Percentiles rank a stretch among this genome's conserved stretches.
These are phyloP conservation scores for Populus alba DNA, from an alignment of 345 rosid genomes.

Conservation along the genomic window DNA sequence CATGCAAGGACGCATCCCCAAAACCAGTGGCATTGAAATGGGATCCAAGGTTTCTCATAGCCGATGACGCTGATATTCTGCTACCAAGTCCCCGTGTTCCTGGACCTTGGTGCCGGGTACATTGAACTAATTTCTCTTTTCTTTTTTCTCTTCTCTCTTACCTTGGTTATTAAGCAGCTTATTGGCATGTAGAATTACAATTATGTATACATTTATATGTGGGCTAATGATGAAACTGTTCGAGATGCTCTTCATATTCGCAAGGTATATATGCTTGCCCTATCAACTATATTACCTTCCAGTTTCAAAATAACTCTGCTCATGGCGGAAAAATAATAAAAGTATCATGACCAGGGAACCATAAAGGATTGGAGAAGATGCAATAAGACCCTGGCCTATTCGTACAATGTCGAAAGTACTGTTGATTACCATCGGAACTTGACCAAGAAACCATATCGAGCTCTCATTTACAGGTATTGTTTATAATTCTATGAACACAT, in stretches of 20 bases:
- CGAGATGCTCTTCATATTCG: constrained; percentile 30
- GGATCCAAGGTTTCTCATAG: background rate
- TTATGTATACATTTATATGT: constrained; percentile 15
- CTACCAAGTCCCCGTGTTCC: background rate
- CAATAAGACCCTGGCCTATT: constrained; percentile 22
- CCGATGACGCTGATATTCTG: constrained; percentile 9
- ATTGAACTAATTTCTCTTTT: background rate
- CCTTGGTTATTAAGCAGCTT: background rate
- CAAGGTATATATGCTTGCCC: constrained; percentile 17
- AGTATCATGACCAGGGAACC: constrained; percentile 18
- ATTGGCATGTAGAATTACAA: constrained; percentile 18
- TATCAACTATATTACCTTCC: too few species aligned
- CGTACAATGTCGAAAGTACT: constrained; percentile 4
- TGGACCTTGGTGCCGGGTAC: constrained; percentile 36
- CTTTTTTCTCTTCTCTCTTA: background rate
- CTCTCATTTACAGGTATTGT: constrained; percentile 31
- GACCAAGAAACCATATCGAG: constrained; percentile 23
- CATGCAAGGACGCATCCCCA: constrained; percentile 13
- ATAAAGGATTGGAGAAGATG: constrained; percentile 29
- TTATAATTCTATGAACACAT: too few species aligned
- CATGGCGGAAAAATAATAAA: background rate
- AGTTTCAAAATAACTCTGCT: background rate
- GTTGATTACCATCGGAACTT: constrained; percentile 25
- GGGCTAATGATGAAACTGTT: constrained; percentile 42
- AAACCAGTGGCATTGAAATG: constrained; percentile 7